These are phyloP conservation scores for Ophiostoma quercus DNA, from an alignment of 2,329 filamentous ascomycete genomes.

Conservation along the genomic window DNA sequence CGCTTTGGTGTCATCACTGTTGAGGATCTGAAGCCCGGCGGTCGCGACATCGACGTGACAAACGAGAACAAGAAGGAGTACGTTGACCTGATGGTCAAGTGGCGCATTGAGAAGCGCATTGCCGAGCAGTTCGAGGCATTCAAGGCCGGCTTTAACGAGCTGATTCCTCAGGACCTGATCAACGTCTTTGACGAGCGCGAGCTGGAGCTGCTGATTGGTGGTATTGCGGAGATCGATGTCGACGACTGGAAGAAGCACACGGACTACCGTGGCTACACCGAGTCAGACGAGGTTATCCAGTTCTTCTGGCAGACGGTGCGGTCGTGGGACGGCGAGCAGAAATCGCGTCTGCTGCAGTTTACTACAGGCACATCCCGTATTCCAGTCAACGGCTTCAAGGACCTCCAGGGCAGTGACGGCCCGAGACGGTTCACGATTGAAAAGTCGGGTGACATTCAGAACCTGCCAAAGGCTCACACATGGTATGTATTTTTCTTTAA, in stretches of 20 bases:
- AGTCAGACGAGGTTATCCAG: constrained; percentile 93
- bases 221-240: constrained; percentile 99
- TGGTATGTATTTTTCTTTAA: constrained; percentile 60
- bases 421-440: constrained; percentile 96
- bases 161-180: constrained; percentile 92
- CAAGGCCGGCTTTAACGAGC: constrained; percentile 93
- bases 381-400: constrained; percentile 98
- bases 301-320: constrained; percentile 99
- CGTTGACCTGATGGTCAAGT: constrained; percentile 96
- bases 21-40: constrained; percentile 86
- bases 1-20: constrained; percentile 91
- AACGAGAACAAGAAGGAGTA: constrained; percentile 99
- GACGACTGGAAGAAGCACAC: constrained; percentile 99
- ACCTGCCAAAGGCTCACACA: constrained; percentile 94
- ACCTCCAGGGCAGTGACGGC: constrained; percentile 93
- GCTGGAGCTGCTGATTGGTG: constrained; percentile 90
- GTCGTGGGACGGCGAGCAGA: constrained; percentile 96
- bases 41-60: constrained; percentile 88
- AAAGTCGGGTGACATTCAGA: constrained; percentile 85
- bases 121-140: constrained; percentile 98
- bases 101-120: constrained; percentile 98
- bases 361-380: constrained; percentile 97
- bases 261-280: constrained; percentile 96
- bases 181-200: constrained; percentile 99
- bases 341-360: constrained; percentile 91